phyloP scores from a whole-genome alignment of 768 basidiomycete genomes.

The Tubosaeta brunneosetosa region DNA sequence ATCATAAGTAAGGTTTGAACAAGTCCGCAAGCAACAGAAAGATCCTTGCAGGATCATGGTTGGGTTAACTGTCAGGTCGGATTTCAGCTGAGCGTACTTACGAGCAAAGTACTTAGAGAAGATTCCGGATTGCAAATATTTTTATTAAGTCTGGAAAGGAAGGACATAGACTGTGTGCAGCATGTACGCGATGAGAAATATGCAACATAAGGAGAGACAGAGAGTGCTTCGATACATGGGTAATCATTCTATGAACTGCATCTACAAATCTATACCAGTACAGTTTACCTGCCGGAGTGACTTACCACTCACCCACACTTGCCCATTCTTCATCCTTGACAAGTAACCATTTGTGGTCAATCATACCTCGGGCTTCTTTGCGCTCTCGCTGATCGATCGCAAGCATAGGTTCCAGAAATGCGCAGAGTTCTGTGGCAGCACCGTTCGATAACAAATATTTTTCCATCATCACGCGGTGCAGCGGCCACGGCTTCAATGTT shows the following conservation, averaged over 20 bases:
- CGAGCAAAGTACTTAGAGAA: too few species aligned
- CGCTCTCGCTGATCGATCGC: constrained; percentile 64
- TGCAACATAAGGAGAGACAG: constrained; percentile 8
- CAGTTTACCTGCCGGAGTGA: background rate
- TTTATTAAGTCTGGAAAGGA: background rate
- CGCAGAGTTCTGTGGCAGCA: constrained; percentile 56
- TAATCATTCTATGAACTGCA: constrained; percentile 2
- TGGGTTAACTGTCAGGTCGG: too few species aligned
- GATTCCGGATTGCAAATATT: background rate
- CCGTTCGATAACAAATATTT: constrained; percentile 71
- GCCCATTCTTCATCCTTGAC: constrained; percentile 31
- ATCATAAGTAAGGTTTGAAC: too few species aligned
- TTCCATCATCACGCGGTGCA: constrained; percentile 81
- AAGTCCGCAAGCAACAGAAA: too few species aligned
- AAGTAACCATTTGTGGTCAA: constrained; percentile 70
- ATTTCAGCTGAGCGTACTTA: too few species aligned
- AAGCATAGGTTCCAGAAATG: constrained; percentile 75
- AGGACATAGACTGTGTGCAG: background rate
- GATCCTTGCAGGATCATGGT: too few species aligned
- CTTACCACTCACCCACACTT: constrained; percentile 30
- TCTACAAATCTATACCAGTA: constrained; percentile 9
- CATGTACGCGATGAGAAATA: background rate
- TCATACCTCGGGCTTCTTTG: constrained; percentile 66
- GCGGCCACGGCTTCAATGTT: constrained; percentile 74
- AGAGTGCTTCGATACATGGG: background rate